Base-by-base conservation (phyloP, 1,139 yeast genomes). In the Hemisphaericaspora subhashii region DNA sequence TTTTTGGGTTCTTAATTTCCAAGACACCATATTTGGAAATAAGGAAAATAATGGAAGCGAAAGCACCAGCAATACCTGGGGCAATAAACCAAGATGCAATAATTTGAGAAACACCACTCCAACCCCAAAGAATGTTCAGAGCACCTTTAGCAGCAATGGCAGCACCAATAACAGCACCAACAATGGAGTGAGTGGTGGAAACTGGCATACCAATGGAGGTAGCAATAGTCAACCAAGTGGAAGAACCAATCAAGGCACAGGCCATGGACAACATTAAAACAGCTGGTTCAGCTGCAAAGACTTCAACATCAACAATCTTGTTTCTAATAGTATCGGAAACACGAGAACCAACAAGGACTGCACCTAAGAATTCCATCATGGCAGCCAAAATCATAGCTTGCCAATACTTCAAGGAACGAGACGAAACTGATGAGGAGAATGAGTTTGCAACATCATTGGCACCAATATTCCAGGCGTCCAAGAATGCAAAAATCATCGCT, bases 361-460 rank as follows among this genome's bases (percentile, higher is more conserved):
- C 89, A 45, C 90, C 90, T 38, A 83, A 61, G 52, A 83, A 81
- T 60, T 83, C 90, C 66, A 82, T 79, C 35, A 81, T 54, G 27
- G 78, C 84, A 0, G 87, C 87, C 36, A 83, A 62, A 26, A 81
- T 48, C 84, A 81, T 80, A 17, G 89, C 90, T 60, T 84, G 92
- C 79, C 85, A 78, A 58, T 82, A 82, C 41, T 77, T 77, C 45
- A 84, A 65, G 17, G 88, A 76, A 50, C 86, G 66, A 10, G 90
- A 81, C 4, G 89, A 80, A 16, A 83, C 80, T 3, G 86, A 79
- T 2, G 89, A 81, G 1, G 90, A 85, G 56, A 82, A 84, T 3
- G 92, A 83, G 65, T 85, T 84, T 27, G 92, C 86, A 43, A 83
- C 89, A 69, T 84, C 92, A 55, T 85, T 84, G 31, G 92, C 94